phyloP scores from a whole-genome alignment of 306 rosid species.

The cucumber (Cucumis sativus) region Cucumber_9930_V3 NC_026659.2:24001501-24002000 shows the following conservation, averaged over 20 bases:
- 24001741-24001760: constrained; percentile 3
- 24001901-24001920: neutral
- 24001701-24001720: neutral
- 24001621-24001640: too few species aligned
- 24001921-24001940: neutral
- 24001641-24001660: too few species aligned
- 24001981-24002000: neutral
- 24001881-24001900: neutral
- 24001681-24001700: neutral
- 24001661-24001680: neutral
- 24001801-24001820: neutral
- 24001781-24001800: neutral
- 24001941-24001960: neutral
- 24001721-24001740: neutral
- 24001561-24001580: too few species aligned
- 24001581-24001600: too few species aligned
- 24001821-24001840: neutral
- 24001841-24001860: neutral
- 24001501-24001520: too few species aligned
- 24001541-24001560: too few species aligned
- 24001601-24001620: too few species aligned
- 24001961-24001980: neutral
- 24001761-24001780: constrained; percentile 5
- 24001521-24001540: too few species aligned
- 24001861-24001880: neutral